Percentiles rank a stretch among this genome's conserved stretches.
Evolutionary conservation across 225 moss, liverwort and hornwort genomes (phyloP).

Genomic region (Climacium dendroides): DNA sequence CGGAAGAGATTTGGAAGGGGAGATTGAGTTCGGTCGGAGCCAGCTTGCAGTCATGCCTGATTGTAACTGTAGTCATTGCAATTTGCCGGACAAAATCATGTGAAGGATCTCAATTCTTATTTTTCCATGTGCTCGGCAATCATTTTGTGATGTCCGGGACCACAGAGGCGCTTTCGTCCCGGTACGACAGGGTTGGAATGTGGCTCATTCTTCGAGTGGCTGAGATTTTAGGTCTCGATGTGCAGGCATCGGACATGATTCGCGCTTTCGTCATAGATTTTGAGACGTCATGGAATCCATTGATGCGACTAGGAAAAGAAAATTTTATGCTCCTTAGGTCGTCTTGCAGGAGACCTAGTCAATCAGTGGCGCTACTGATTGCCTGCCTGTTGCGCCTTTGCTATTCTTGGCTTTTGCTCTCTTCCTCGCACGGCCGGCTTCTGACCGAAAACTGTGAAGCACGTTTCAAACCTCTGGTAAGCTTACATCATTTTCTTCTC

Average conservation of each 20-base stretch:
- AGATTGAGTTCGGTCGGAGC: neutral
- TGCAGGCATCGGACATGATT: neutral
- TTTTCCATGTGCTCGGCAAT: neutral
- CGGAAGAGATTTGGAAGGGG: neutral
- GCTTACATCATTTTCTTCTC: neutral
- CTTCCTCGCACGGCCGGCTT: neutral
- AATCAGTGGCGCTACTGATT: neutral
- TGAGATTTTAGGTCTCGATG: neutral
- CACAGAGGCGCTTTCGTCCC: neutral
- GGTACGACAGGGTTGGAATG: neutral
- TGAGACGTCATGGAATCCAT: neutral
- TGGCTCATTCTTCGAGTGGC: neutral
- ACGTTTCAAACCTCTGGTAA: neutral
- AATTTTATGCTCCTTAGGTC: neutral
- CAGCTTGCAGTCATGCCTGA: neutral
- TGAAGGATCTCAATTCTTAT: neutral
- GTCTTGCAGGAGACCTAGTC: neutral
- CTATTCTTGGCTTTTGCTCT: neutral
- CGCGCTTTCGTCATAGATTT: neutral
- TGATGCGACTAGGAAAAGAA: neutral
- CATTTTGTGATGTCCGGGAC: neutral
- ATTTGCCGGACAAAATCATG: neutral
- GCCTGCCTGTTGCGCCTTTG: neutral
- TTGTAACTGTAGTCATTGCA: neutral
- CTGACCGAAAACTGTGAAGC: neutral